Conservation (phyloP, 2,329 filamentous ascomycete species). For the Fusarium pilosicola region DNA sequence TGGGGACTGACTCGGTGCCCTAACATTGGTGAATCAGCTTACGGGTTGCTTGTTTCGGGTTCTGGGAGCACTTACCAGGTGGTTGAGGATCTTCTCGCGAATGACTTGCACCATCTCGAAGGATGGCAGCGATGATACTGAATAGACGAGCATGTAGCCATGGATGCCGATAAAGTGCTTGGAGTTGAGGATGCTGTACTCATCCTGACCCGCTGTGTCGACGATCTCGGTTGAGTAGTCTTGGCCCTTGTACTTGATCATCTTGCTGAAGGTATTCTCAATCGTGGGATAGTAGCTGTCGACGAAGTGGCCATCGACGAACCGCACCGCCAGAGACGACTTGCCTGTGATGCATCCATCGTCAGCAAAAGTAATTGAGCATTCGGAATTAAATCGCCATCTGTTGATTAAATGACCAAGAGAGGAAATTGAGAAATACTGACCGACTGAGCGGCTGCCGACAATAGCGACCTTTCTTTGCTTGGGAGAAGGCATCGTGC, state of each 20-base stretch:
- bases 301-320: conserved; percentile 97
- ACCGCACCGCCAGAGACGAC: conserved; percentile 95
- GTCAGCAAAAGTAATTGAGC: conserved; percentile 11
- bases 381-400: not conserved
- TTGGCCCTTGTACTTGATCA: conserved; percentile 91
- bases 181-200: conserved; percentile 97
- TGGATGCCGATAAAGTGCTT: conserved; percentile 99
- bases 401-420: not conserved
- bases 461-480: conserved; percentile 97
- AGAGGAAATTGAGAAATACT: conserved; percentile 34
- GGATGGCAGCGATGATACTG: conserved; percentile 90
- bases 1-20: conserved; percentile 91
- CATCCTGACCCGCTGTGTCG: conserved; percentile 97
- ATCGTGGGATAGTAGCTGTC: conserved; percentile 99
- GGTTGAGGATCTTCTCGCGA: conserved; percentile 95
- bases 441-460: conserved; percentile 86
- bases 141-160: conserved; percentile 98
- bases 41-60: not conserved
- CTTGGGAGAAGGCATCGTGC: conserved; percentile 66
- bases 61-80: conserved; percentile 72
- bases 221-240: conserved; percentile 97
- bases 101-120: conserved; percentile 99
- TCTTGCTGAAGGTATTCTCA: conserved; percentile 97
- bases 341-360: conserved; percentile 72
- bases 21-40: conserved; percentile 49